Percentiles rank a stretch among this genome's conserved stretches.
Evolutionary conservation across 2,329 filamentous ascomycete genomes (phyloP).

Genomic region (Teratosphaeria nubilosa): DNA sequence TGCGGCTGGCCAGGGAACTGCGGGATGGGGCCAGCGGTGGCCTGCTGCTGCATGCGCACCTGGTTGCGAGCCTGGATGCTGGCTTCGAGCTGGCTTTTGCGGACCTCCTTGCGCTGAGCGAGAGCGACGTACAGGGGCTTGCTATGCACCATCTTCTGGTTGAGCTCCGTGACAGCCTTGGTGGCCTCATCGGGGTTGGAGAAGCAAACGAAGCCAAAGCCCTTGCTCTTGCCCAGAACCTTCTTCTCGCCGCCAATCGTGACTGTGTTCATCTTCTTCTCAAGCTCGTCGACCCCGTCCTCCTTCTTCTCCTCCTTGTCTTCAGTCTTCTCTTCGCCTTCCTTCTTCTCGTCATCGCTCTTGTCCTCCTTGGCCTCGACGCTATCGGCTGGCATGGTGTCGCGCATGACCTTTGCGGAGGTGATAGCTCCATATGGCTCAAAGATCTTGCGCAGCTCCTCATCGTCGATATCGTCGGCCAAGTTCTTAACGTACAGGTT

Average conservation of each 20-base stretch:
- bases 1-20: slow-evolving; percentile 66
- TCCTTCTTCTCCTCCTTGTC: slow-evolving; percentile 50
- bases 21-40: slow-evolving; percentile 70
- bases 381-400: slow-evolving; percentile 49
- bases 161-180: slow-evolving; percentile 99
- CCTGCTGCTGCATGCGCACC: slow-evolving; percentile 94
- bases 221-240: slow-evolving; percentile 92
- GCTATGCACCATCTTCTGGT: slow-evolving; percentile 95
- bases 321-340: slow-evolving; percentile 40
- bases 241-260: slow-evolving; percentile 52
- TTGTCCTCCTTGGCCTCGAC: slow-evolving; percentile 35
- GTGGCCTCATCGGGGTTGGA: slow-evolving; percentile 98
- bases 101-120: slow-evolving; percentile 98
- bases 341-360: slow-evolving; percentile 42
- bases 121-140: slow-evolving; percentile 98
- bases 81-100: slow-evolving; percentile 97
- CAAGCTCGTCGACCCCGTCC: slow-evolving; percentile 37
- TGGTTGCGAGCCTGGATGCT: slow-evolving; percentile 99
- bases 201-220: slow-evolving; percentile 99
- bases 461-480: slow-evolving; percentile 91
- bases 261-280: slow-evolving; percentile 42
- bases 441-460: slow-evolving; percentile 93
- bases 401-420: slow-evolving; percentile 98
- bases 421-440: slow-evolving; percentile 87
- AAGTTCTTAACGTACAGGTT: slow-evolving; percentile 99